Base-by-base conservation (phyloP, 176 grass and related monocot species). In the Phragmites australis region DNA sequence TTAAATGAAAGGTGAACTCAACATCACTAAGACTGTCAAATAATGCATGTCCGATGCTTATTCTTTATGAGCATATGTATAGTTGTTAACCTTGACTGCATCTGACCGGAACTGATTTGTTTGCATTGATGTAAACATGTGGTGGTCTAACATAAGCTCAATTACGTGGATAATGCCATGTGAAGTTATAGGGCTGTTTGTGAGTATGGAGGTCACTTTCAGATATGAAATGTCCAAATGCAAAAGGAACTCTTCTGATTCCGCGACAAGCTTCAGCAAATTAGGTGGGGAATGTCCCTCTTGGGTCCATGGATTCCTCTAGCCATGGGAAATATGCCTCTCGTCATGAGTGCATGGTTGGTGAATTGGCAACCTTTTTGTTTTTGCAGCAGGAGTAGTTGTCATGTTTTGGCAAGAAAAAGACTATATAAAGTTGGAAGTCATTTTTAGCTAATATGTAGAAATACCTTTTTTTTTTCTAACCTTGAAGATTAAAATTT, bases 281-380 rank as follows among this genome's bases (percentile, higher is more conserved):
- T 85, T 89, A 82, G 71, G 87, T 70, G 30, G 10, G 45, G 60
- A 58, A 77, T 71, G 63, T 43, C 52, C 27, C 23, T 71, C 71
- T 77, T 37, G 64, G 82, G 82, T 71, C 87, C 87, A 89, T 89
- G 71, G 9, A 65, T 70, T 49, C 74, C 27, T 76, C 81, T 47
- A 65, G 64, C 27, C 70, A 85, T 39, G 87, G 76, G 80, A 88
- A 88, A 75, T 88, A 88, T 84, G 81, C 76, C 61, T 70, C 87
- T 84, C 81, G 76, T 77, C 77, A 77, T 89, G 82, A 81, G 77
- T 70, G 40, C 87, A 76, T 53, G 77, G 82, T 85, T 71, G 82
- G 87, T 85, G 72, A 85, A 77, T 77, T 49, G 16, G n/a, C 65
- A 84, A 14, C 56, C 58, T 69, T 76, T 65, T 56, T 40, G 69